phyloP scores from a whole-genome alignment of 1,284 basidiomycete genomes.

The Xanthoconium separans region DNA sequence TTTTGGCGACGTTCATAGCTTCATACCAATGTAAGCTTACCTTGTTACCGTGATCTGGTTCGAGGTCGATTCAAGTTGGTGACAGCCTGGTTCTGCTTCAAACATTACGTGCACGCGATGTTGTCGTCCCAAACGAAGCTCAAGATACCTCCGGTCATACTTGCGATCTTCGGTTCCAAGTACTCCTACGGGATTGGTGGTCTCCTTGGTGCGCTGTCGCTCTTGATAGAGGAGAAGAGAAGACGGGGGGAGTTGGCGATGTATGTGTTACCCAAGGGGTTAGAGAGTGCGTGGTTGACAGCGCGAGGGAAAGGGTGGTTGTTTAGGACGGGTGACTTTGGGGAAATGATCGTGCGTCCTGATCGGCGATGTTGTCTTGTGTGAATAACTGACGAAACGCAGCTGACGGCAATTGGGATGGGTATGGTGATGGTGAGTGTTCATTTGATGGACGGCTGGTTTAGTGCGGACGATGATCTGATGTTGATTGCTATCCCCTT shows the following conservation, averaged over 20 bases:
- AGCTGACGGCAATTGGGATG: conserved; percentile 76
- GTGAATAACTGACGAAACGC: conserved; percentile 13
- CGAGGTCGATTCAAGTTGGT: background rate
- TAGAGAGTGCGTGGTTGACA: conserved; percentile 87
- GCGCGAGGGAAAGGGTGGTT: conserved; percentile 75
- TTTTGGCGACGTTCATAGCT: conserved; percentile 79
- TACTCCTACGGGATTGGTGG: conserved; percentile 78
- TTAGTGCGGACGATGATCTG: conserved; percentile 1
- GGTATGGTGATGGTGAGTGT: conserved; percentile 84
- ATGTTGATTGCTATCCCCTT: conserved; percentile 1
- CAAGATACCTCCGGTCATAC: conserved; percentile 34
- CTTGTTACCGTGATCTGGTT: background rate
- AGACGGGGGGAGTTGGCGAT: conserved; percentile 82
- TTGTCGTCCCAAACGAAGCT: conserved; percentile 39
- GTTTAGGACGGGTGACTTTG: conserved; percentile 69
- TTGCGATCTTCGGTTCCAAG: conserved; percentile 63
- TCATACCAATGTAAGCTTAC: conserved; percentile 42
- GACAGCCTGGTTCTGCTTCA: conserved; percentile 73
- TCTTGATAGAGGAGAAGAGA: conserved; percentile 86
- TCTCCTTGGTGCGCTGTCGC: conserved; percentile 71
- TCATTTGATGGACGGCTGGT: background rate
- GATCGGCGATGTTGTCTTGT: conserved; percentile 1
- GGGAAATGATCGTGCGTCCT: conserved; percentile 59
- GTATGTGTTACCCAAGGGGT: conserved; percentile 84
- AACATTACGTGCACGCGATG: conserved; percentile 56